Percentiles rank a stretch among this genome's conserved stretches.
phyloP scores from a whole-genome alignment of 2,329 filamentous ascomycete genomes.

The Venturiaceae sp. region DNA sequence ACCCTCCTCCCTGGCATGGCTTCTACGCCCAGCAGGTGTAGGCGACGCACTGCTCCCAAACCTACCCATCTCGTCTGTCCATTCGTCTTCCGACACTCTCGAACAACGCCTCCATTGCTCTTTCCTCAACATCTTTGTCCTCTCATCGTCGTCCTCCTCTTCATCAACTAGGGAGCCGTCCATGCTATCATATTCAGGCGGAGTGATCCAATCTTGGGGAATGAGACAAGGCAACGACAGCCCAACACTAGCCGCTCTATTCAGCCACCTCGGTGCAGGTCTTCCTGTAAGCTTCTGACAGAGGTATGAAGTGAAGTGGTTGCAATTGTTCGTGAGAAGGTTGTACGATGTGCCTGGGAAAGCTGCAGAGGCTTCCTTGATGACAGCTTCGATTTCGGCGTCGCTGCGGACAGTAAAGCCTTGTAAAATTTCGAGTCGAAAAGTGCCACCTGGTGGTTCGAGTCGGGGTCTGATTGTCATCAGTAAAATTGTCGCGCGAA shows the following conservation, averaged over 20 bases:
- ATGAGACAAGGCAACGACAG: slow-evolving; percentile 74
- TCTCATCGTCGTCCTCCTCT: slow-evolving; percentile 42
- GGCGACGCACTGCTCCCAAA: neutral
- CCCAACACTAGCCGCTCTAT: slow-evolving; percentile 75
- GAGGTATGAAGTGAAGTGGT: slow-evolving; percentile 74
- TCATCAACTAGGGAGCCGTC: slow-evolving; percentile 60
- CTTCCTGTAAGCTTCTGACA: slow-evolving; percentile 63
- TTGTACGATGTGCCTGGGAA: slow-evolving; percentile 74
- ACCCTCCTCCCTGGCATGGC: neutral
- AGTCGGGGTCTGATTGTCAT: slow-evolving; percentile 40
- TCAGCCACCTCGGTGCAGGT: slow-evolving; percentile 65
- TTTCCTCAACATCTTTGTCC: slow-evolving; percentile 47
- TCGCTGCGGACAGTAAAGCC: slow-evolving; percentile 64
- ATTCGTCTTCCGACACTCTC: slow-evolving; percentile 2
- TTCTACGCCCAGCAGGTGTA: neutral
- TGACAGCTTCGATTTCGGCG: slow-evolving; percentile 60
- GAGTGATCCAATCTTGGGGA: slow-evolving; percentile 70
- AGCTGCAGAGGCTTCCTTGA: slow-evolving; percentile 57
- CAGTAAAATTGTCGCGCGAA: neutral
- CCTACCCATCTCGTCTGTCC: slow-evolving; percentile 3
- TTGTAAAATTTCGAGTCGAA: slow-evolving; percentile 64
- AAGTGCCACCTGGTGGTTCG: slow-evolving; percentile 68
- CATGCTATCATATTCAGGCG: slow-evolving; percentile 64
- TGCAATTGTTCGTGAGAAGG: slow-evolving; percentile 75
- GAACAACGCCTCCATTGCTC: slow-evolving; percentile 14